Evolutionary conservation across 768 basidiomycete species (phyloP), one percentile per base, ranked within the genome.

Genomic region (Tricholoma furcatifolium): DNA sequence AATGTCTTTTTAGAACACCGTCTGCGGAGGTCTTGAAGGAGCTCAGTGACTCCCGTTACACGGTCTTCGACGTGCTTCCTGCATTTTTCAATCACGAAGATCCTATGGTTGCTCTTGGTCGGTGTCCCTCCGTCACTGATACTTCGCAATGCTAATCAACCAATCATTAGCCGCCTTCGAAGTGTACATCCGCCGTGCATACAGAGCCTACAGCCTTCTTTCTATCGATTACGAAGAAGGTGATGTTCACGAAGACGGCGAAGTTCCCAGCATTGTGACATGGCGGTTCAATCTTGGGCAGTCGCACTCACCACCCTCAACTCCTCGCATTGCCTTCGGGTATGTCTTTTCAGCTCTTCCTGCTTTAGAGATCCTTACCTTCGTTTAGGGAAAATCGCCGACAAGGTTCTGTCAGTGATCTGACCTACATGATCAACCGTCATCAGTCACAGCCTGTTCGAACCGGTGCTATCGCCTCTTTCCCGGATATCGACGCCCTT

Each of bases 271-370:
- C 56, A 82, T 89, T 45, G 79, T 96, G 21, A 92, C 86, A 5
- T 98, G 97, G 97, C 82, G 91, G 36, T 99, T 99, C 83, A 95
- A 93, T 67, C 80, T 98, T 40, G 91, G 93, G 41, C 87, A 87
- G 65, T 87, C 90, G 1, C 88, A 90, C 66, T 90, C 90, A 15
- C 88, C 90, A 30, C 92, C 92, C 1, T 78, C 88, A 4, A 95
- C 93, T 3, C 93, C 93, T 50, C 80, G 80, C 24, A 73, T 89
- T 43, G 69, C 74, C 54, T 64, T 69, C 49, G 74, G 74, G 84
- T 84, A 64, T 44, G 73, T 66, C 1, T 21, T 36, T 12, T 17
- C 27, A 27, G 6, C 21, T 38, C 24, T 3, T 8, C 24, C 12
- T 34, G 27, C 14, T 9, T n/a, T 23, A 35, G 27, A 14, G 51